Evolutionary conservation across 257 asterid species (phyloP).

Genomic region (Eustoma russellianum): DNA sequence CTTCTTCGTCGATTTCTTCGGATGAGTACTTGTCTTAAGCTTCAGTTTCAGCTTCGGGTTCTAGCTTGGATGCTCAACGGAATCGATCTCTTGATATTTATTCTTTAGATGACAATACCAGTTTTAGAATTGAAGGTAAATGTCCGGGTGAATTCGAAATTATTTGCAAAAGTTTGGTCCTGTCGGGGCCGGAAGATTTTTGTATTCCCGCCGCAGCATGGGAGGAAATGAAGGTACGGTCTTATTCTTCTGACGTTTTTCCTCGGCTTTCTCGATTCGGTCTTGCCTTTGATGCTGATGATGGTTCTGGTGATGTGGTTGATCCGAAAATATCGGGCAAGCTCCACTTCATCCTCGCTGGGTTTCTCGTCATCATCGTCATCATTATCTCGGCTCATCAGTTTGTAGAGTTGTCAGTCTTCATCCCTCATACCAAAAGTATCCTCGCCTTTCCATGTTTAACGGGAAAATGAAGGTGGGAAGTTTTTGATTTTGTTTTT

Average conservation of each 20-base stretch:
- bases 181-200: constrained; percentile 73
- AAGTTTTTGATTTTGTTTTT: no score
- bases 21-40: no score
- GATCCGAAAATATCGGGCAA: not conserved
- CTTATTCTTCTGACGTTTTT: constrained; percentile 40
- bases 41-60: constrained; percentile 26
- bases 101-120: constrained; percentile 34
- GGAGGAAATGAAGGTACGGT: constrained; percentile 57
- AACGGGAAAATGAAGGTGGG: no score
- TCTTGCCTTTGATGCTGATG: no score
- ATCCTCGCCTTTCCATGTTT: no score
- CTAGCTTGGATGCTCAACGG: constrained; percentile 31
- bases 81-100: constrained; percentile 48
- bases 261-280: constrained; percentile 17
- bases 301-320: constrained; percentile 5
- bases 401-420: no score
- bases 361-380: no score
- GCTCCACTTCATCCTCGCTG: no score
- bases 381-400: no score
- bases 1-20: constrained; percentile 25
- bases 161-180: constrained; percentile 42
- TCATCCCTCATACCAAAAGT: no score
- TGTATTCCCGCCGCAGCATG: constrained; percentile 55
- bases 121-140: constrained; percentile 67
- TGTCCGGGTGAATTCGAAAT: constrained; percentile 48